Evolutionary conservation across 108 stramenopile species (phyloP), one percentile per base, ranked within the genome.

Genomic region (Seminavis robusta): DNA sequence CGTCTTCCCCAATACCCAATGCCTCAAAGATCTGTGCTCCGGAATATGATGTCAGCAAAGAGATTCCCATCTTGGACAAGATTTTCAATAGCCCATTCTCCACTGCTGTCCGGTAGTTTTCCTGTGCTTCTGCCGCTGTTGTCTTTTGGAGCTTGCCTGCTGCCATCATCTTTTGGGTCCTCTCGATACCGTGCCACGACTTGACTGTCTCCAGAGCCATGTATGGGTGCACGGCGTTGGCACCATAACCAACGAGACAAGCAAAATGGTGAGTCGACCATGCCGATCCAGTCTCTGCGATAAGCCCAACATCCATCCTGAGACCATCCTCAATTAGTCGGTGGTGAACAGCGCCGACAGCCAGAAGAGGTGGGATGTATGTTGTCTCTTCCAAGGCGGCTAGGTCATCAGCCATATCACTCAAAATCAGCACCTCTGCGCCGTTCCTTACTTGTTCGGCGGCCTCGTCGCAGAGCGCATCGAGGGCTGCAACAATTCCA

Each of bases 21-120:
- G 94, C 94, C 66, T 98, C 97, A 49, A 98, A 98, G 47, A 97
- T 95, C 77, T 97, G 95, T 9, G 95, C 95, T 27, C 95, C 95
- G 20, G 86, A 73, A 63, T 97, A 97, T 1, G 90, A 92, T 19
- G 94, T 77, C n/a, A 97, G 77, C 8, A 94, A 69, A n/a, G 84
- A 84, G 59, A 97, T 97, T 41, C 95, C 95, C 81, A 97, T 97
- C 75, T 97, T 97, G 31, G 86, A 88, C 64, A 97, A 71, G 58
- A 95, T 93, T 76, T 96, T 96, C 47, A 97, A 73, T 31, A 98
- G 59, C 46, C 97, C 97, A 52, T 88, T 79, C 44, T 94, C 92
- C 4, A 96, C 76, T 25, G 94, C 88, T 53, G 61, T 65, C 52
- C 95, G 88, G 77, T 95, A 96, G 69, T 93, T 94, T 52, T 83